phyloP scores from a whole-genome alignment of 371 early-diverging fungal species.

The Smittium mucronatum region DNA sequence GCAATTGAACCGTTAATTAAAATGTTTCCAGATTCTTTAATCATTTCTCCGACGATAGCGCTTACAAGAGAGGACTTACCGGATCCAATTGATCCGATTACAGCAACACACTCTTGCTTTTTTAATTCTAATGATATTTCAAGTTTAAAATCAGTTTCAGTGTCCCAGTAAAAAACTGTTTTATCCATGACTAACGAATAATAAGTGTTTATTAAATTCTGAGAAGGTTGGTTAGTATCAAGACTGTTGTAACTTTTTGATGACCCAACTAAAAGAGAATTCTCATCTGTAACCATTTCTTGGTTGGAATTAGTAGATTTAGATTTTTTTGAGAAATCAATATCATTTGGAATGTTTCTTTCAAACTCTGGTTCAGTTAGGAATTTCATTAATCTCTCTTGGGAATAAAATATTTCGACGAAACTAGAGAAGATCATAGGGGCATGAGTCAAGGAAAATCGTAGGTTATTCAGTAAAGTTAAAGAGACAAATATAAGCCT shows the following conservation, averaged over 20 bases:
- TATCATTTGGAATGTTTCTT: too few species aligned
- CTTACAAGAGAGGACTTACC: conserved; percentile 79
- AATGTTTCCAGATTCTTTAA: conserved; percentile 47
- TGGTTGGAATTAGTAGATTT: too few species aligned
- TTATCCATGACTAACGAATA: too few species aligned
- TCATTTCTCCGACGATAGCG: conserved; percentile 80
- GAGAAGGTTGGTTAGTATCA: too few species aligned
- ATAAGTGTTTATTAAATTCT: too few species aligned
- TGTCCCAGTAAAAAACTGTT: conserved; percentile 33
- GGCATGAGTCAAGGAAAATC: not conserved
- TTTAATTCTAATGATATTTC: conserved; percentile 33
- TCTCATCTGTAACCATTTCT: too few species aligned
- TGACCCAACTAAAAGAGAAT: too few species aligned
- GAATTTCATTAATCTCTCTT: not conserved
- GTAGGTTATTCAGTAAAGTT: not conserved
- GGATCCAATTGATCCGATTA: conserved; percentile 81
- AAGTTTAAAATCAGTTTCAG: conserved; percentile 23
- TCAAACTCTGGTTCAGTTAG: not conserved
- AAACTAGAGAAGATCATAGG: not conserved
- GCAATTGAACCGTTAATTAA: conserved; percentile 50
- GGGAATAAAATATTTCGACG: not conserved
- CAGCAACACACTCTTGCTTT: conserved; percentile 49
- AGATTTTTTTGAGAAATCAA: too few species aligned
- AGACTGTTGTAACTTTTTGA: too few species aligned
- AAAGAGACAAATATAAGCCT: not conserved